Conservation (phyloP, 345 rosid species). For the Kandelia obovata region DNA sequence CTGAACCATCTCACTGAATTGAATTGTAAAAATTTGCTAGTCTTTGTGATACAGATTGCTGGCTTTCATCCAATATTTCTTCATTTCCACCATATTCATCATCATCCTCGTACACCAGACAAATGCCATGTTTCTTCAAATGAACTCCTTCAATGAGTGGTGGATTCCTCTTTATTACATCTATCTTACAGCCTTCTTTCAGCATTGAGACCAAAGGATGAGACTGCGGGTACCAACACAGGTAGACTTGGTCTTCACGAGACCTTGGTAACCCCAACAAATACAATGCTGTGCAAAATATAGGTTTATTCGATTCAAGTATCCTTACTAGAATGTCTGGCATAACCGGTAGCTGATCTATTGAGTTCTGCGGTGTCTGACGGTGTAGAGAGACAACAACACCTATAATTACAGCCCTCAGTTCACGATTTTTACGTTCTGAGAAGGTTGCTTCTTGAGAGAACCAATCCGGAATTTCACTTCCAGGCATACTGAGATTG, state of each 20-base stretch:
- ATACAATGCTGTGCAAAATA: conserved; percentile 14
- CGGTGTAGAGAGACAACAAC: conserved; percentile 45
- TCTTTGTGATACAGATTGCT: conserved; percentile 38
- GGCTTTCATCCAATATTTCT: conserved; percentile 31
- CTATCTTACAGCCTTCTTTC: conserved; percentile 36
- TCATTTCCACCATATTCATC: conserved; percentile 46
- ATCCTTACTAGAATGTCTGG: conserved; percentile 40
- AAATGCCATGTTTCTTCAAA: conserved; percentile 44
- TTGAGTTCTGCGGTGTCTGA: conserved; percentile 22
- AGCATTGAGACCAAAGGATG: conserved; percentile 34
- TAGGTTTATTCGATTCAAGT: not conserved
- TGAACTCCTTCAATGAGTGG: conserved; percentile 27
- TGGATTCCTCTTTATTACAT: conserved; percentile 19
- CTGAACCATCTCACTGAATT: conserved; percentile 6
- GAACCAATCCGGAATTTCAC: conserved; percentile 55
- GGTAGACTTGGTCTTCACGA: conserved; percentile 45
- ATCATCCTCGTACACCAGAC: conserved; percentile 40
- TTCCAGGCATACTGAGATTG: conserved; percentile 57
- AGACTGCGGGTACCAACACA: conserved; percentile 39
- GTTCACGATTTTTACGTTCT: conserved; percentile 31
- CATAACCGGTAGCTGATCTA: conserved; percentile 32
- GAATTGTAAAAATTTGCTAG: conserved; percentile 39
- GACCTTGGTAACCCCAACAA: conserved; percentile 51
- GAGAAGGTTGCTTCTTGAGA: conserved; percentile 30
- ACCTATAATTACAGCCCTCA: conserved; percentile 44